Conservation (phyloP, 805 yeast species). For the Teunomyces tritomae region DNA sequence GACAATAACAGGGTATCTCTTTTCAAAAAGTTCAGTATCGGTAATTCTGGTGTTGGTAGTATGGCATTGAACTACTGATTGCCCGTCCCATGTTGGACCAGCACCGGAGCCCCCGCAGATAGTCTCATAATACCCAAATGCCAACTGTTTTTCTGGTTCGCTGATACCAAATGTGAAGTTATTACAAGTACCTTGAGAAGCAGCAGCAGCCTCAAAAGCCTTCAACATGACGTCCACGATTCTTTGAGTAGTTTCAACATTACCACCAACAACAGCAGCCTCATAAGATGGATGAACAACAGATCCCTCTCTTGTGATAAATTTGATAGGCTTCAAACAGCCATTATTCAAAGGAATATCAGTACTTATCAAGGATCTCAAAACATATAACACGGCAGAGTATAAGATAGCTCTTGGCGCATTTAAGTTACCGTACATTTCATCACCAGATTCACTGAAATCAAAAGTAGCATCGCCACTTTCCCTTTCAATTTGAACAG, state of each 20-base stretch:
- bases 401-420: constrained; percentile 90
- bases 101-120: constrained; percentile 97
- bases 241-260: constrained; percentile 92
- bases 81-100: constrained; percentile 81
- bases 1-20: constrained; percentile 79
- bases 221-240: constrained; percentile 84
- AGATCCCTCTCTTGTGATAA: constrained; percentile 40
- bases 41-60: constrained; percentile 94
- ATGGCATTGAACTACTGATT: constrained; percentile 87
- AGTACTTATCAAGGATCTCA: constrained; percentile 79
- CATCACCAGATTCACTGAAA: constrained; percentile 83
- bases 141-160: constrained; percentile 50
- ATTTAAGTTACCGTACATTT: constrained; percentile 84
- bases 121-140: constrained; percentile 91
- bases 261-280: constrained; percentile 90
- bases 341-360: constrained; percentile 95
- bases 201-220: constrained; percentile 88
- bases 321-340: constrained; percentile 74
- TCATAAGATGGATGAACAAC: constrained; percentile 71
- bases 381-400: constrained; percentile 84
- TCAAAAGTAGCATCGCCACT: constrained; percentile 72
- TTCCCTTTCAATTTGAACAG: constrained; percentile 45
- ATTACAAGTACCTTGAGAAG: constrained; percentile 94
- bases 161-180: constrained; percentile 89
- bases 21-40: constrained; percentile 85